Evolutionary conservation across 805 yeast species (phyloP).

Genomic region (Grigorovia transvaalensis): DNA sequence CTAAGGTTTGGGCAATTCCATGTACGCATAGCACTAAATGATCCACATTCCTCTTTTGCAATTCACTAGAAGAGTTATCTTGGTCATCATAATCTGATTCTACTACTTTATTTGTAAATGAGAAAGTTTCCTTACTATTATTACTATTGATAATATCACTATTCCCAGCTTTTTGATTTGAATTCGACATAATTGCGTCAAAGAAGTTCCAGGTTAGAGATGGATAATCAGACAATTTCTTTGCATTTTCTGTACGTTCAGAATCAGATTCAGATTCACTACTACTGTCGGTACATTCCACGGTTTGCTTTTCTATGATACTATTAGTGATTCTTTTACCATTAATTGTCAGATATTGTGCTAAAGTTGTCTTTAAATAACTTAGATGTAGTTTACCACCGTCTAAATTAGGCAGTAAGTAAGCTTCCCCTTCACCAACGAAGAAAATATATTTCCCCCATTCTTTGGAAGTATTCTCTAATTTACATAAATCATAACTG

Average conservation of each 20-base stretch:
- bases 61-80: conserved; percentile 29
- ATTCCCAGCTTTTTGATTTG: background rate
- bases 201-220: background rate
- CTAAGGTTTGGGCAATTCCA: conserved; percentile 88
- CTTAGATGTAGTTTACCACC: conserved; percentile 32
- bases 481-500: background rate
- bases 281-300: background rate
- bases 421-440: conserved; percentile 35
- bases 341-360: conserved; percentile 33
- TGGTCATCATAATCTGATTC: conserved; percentile 41
- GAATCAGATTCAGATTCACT: conserved; percentile 2
- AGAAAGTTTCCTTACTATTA: background rate
- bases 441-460: conserved; percentile 25
- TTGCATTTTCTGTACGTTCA: background rate
- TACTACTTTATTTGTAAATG: conserved; percentile 1
- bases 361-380: conserved; percentile 27
- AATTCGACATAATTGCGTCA: background rate
- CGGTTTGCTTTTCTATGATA: background rate
- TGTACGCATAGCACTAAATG: conserved; percentile 78
- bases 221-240: background rate
- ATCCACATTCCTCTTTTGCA: conserved; percentile 31
- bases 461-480: conserved; percentile 1
- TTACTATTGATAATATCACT: too few relatives aligned
- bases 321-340: conserved; percentile 24
- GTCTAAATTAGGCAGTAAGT: conserved; percentile 35